These are phyloP conservation scores for Microsporum audouinii DNA, from an alignment of 2,329 filamentous ascomycete species.

Conservation along the genomic window DNA sequence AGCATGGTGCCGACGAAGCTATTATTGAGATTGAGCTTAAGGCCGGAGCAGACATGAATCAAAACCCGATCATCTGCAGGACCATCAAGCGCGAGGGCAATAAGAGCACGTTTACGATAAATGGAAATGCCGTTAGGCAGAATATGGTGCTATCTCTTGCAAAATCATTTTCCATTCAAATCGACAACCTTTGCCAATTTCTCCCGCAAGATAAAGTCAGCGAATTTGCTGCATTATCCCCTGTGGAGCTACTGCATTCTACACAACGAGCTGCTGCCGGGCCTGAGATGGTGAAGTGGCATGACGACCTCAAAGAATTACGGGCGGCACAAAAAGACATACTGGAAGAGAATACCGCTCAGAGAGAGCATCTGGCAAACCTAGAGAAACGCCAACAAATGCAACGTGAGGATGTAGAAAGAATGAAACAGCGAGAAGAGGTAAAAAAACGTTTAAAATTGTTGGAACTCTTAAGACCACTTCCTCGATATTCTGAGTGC, in stretches of 20 bases:
- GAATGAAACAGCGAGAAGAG: constrained; percentile 61
- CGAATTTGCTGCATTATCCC: constrained; percentile 76
- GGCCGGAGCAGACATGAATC: constrained; percentile 40
- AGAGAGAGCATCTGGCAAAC: constrained; percentile 52
- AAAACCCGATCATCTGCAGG: constrained; percentile 63
- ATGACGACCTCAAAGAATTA: constrained; percentile 59
- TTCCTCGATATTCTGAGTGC: constrained; percentile 53
- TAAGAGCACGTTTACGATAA: constrained; percentile 64
- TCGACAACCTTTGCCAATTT: constrained; percentile 97
- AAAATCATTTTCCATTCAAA: constrained; percentile 70
- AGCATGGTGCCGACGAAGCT: constrained; percentile 68
- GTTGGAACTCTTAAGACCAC: constrained; percentile 53
- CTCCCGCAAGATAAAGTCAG: constrained; percentile 91
- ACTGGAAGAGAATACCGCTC: constrained; percentile 46
- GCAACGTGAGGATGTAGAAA: constrained; percentile 71
- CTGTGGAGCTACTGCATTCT: constrained; percentile 69
- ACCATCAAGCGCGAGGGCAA: constrained; percentile 74
- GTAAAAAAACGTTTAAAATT: constrained; percentile 54
- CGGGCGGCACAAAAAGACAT: constrained; percentile 58
- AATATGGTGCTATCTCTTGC: constrained; percentile 58
- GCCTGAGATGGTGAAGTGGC: constrained; percentile 66
- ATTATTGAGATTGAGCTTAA: constrained; percentile 85
- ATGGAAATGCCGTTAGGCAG: constrained; percentile 51
- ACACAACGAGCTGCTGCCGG: constrained; percentile 83
- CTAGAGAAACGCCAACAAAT: constrained; percentile 62